These are phyloP conservation scores for Ephemerocybe angulata DNA, from an alignment of 768 basidiomycete genomes.

Conservation along the genomic window DNA sequence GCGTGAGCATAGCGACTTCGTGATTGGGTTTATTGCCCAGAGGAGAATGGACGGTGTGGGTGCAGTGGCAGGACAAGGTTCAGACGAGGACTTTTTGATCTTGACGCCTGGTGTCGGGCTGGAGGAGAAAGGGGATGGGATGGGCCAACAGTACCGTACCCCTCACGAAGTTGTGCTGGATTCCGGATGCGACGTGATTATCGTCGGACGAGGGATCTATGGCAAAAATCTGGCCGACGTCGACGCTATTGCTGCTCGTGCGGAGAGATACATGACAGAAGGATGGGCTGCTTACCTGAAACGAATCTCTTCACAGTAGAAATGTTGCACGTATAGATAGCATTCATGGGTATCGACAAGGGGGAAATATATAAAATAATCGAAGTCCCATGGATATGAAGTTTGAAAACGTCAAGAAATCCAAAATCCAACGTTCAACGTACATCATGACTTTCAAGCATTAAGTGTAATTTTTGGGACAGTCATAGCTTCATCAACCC, in stretches of 20 bases:
- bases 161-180: constrained; percentile 78
- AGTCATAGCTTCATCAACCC: neutral
- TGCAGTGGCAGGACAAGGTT: constrained; percentile 26
- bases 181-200: constrained; percentile 91
- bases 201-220: constrained; percentile 94
- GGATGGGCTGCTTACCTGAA: constrained; percentile 91
- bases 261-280: constrained; percentile 77
- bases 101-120: constrained; percentile 92
- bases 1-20: constrained; percentile 74
- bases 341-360: neutral
- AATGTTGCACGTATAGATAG: neutral
- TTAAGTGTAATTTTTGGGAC: constrained; percentile 21
- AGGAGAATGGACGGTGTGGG: constrained; percentile 72
- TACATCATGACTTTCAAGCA: neutral
- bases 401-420: neutral
- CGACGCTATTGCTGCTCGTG: constrained; percentile 53
- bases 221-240: constrained; percentile 51
- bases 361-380: neutral
- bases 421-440: neutral
- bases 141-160: constrained; percentile 96
- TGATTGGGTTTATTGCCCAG: constrained; percentile 95
- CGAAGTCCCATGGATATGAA: too few relatives aligned
- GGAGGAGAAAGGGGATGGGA: constrained; percentile 69
- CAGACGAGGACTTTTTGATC: constrained; percentile 80
- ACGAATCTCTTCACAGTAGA: constrained; percentile 31